A percentile compares a stretch with the other conserved stretches of the same genome.
phyloP scores from a whole-genome alignment of 2,329 filamentous ascomycete genomes.

The Diaporthe ampelina region DNA sequence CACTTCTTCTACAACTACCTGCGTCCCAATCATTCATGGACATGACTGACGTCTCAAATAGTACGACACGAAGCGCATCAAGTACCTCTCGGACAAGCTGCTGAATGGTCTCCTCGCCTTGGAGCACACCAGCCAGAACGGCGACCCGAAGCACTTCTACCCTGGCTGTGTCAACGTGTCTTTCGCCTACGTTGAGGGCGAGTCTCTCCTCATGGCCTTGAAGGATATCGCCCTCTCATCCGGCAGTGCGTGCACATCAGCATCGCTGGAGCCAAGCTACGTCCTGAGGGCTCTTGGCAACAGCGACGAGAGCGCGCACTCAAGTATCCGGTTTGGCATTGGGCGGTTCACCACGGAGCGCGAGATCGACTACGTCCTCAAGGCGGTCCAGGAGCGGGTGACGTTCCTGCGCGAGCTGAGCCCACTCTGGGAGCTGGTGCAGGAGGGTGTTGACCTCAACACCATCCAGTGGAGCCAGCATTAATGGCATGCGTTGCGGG shows the following conservation, averaged over 20 bases:
- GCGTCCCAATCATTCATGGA: conserved; percentile 1
- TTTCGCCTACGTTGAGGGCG: conserved; percentile 97
- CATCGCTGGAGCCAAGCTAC: conserved; percentile 96
- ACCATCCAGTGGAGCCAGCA: conserved; percentile 99
- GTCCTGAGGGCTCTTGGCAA: conserved; percentile 94
- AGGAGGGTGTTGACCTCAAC: conserved; percentile 94
- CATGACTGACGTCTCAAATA: conserved; percentile 55
- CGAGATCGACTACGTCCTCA: conserved; percentile 97
- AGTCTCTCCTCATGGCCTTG: conserved; percentile 96
- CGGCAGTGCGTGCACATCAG: conserved; percentile 96
- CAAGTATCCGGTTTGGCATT: conserved; percentile 97
- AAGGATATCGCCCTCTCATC: conserved; percentile 98
- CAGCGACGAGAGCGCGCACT: conserved; percentile 97
- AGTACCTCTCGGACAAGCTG: conserved; percentile 85
- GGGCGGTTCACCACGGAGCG: conserved; percentile 95
- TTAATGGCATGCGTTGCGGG: conserved; percentile 58
- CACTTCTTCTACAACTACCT: conserved; percentile 13
- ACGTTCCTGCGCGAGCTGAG: conserved; percentile 94
- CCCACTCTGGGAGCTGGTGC: conserved; percentile 96
- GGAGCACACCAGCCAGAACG: conserved; percentile 94
- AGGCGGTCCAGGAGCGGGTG: conserved; percentile 91
- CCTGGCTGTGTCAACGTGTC: conserved; percentile 98
- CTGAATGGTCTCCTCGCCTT: conserved; percentile 85
- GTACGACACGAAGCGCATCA: conserved; percentile 93
- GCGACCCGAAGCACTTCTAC: conserved; percentile 86